Percentiles rank a stretch among this genome's conserved stretches.
These are phyloP conservation scores for Senna siamea DNA, from an alignment of 306 rosid species.

Conservation along the genomic window DNA sequence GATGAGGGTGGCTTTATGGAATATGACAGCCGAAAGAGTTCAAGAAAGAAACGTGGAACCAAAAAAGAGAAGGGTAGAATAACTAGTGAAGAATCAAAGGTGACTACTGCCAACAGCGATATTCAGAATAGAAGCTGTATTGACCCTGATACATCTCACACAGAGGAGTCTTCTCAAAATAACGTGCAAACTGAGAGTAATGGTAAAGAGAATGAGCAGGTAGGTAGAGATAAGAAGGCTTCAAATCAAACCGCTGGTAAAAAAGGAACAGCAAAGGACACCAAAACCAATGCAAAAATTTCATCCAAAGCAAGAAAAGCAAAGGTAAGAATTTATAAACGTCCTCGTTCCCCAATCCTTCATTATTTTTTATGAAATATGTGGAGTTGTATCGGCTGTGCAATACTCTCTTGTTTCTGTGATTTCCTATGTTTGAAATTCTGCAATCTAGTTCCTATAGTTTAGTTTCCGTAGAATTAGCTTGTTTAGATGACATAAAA, in stretches of 20 bases:
- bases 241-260: constrained; percentile 50
- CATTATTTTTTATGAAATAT: constrained; percentile 1
- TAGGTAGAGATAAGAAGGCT: constrained; percentile 49
- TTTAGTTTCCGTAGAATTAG: not conserved
- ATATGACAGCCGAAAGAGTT: constrained; percentile 52
- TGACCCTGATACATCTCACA: constrained; percentile 39
- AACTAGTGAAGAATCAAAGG: constrained; percentile 46
- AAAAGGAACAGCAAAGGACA: constrained; percentile 56
- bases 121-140: constrained; percentile 37
- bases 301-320: constrained; percentile 73
- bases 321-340: constrained; percentile 60
- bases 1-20: constrained; percentile 51
- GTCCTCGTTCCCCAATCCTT: constrained; percentile 12
- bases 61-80: constrained; percentile 65
- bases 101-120: constrained; percentile 35
- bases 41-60: constrained; percentile 60
- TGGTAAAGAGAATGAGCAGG: constrained; percentile 46
- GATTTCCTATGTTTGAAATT: constrained; percentile 26
- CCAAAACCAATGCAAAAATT: constrained; percentile 51
- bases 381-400: constrained; percentile 8
- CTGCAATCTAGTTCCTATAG: not conserved
- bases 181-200: constrained; percentile 38
- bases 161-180: constrained; percentile 50
- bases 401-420: constrained; percentile 21
- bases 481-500: constrained; percentile 11